phyloP scores from a whole-genome alignment of 2,329 filamentous ascomycete genomes.

The Leptographium flavum region DNA sequence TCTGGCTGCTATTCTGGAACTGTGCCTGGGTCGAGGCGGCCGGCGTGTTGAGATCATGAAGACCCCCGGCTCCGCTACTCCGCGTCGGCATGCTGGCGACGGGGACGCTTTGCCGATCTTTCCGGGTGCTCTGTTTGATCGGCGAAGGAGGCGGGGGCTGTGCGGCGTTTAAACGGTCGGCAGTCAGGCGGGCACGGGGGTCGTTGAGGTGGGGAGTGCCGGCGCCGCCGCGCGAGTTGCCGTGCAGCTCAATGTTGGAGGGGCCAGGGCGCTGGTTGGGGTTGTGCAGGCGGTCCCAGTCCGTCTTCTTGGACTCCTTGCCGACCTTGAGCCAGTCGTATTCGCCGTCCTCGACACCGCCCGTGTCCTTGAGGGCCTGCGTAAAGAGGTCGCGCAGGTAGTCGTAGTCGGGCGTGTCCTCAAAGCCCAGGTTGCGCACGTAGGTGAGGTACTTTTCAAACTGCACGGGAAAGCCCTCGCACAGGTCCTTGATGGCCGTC shows the following conservation, averaged over 20 bases:
- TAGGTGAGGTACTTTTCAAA: slow-evolving; percentile 97
- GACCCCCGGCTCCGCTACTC: slow-evolving; percentile 58
- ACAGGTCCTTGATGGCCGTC: slow-evolving; percentile 90
- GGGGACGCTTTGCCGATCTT: slow-evolving; percentile 62
- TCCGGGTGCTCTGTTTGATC: slow-evolving; percentile 64
- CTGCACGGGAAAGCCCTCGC: slow-evolving; percentile 90
- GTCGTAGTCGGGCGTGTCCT: slow-evolving; percentile 97
- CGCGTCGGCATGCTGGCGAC: slow-evolving; percentile 62
- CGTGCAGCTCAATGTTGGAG: slow-evolving; percentile 74
- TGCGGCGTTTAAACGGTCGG: slow-evolving; percentile 85
- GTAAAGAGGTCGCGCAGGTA: slow-evolving; percentile 95
- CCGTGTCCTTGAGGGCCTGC: slow-evolving; percentile 83
- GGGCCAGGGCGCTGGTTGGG: slow-evolving; percentile 65
- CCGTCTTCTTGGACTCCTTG: slow-evolving; percentile 66
- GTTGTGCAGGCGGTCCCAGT: slow-evolving; percentile 67
- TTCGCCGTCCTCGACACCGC: slow-evolving; percentile 91
- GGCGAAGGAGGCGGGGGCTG: slow-evolving; percentile 79
- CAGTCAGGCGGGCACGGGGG: slow-evolving; percentile 51
- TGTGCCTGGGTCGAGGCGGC: slow-evolving; percentile 88
- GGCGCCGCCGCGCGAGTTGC: slow-evolving; percentile 52
- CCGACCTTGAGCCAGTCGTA: slow-evolving; percentile 99
- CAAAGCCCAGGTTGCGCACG: slow-evolving; percentile 93
- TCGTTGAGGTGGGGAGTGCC: slow-evolving; percentile 43
- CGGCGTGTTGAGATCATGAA: slow-evolving; percentile 66
- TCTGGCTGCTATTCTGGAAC: slow-evolving; percentile 90